Base-by-base conservation (phyloP, 169 alveolate genomes). In the Plasmodium adleri region DNA sequence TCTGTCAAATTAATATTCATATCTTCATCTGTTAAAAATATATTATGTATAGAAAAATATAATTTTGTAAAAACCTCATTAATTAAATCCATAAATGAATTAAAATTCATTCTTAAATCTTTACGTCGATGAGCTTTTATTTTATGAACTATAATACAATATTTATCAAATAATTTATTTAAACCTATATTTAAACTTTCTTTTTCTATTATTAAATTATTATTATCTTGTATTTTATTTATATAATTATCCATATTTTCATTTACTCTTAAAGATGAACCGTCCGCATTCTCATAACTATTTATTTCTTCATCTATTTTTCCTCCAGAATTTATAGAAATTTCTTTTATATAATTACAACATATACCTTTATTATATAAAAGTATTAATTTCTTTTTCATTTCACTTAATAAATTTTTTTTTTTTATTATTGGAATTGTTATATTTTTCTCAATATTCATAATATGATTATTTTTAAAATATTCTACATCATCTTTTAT, bases 1-100 rank as follows among this genome's bases (percentile, higher is more conserved):
- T 78, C 89, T 9, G 76, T 49, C n/a, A 78, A 15, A 45, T 78
- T 71, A 4, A 66, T 49, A 1, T 26, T 17, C 15, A 20, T 59
- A 43, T 78, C 89, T 10, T 67, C 64, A 43, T 59, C 66, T 6
- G 67, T 39, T 26, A 78, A 78, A 56, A 56, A 56, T 20, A 78
- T 76, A 64, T 59, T 78, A 78, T 78, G 74, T 3, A 78, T 59
- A 58, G 89, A 70, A 58, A 78, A 78, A 17, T 78, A 78, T 5
- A 78, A 52, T 17, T 78, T 78, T n/a, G 89, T 64, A 13, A 67
- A 64, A 15, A 78, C 89, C 54, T 78, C 89, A 59, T 78, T 78
- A 17, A 78, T 78, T 78, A 78, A 28, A 22, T 78, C 32, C 89
- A 78, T 78, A 78, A 78, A 78, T 7, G 52, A 58, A 45, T 78